These are phyloP conservation scores for Fistulina hepatica DNA, from an alignment of 1,284 basidiomycete species.

Conservation along the genomic window DNA sequence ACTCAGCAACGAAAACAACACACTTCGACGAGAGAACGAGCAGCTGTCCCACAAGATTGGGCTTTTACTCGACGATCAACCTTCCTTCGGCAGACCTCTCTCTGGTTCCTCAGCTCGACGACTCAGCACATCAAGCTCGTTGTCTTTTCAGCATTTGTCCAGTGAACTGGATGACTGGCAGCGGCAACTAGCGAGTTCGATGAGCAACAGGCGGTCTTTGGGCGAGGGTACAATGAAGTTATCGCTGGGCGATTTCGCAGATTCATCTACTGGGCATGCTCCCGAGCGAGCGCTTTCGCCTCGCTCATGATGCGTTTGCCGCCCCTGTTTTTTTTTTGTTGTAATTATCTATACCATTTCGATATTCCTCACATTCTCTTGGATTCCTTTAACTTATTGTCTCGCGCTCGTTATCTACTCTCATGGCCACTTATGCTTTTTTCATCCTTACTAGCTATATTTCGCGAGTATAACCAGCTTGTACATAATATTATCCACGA, in stretches of 20 bases:
- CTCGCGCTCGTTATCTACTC: too few relatives aligned
- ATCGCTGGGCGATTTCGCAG: too few relatives aligned
- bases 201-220: slow-evolving; percentile 57
- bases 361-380: slow-evolving; percentile 37
- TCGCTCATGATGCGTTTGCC: slow-evolving; percentile 44
- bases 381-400: slow-evolving; percentile 32
- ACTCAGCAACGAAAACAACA: slow-evolving; percentile 66
- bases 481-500: slow-evolving; percentile 26
- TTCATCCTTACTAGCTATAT: slow-evolving; percentile 27
- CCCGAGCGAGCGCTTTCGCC: slow-evolving; percentile 52
- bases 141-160: slow-evolving; percentile 62
- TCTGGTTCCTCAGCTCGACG: slow-evolving; percentile 54
- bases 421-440: too few relatives aligned
- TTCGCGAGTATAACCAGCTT: slow-evolving; percentile 21
- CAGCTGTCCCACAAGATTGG: slow-evolving; percentile 79
- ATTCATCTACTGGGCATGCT: slow-evolving; percentile 42
- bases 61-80: slow-evolving; percentile 74
- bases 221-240: too few relatives aligned
- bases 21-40: slow-evolving; percentile 73
- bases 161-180: slow-evolving; percentile 78
- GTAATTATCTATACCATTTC: slow-evolving; percentile 40
- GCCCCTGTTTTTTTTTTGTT: slow-evolving; percentile 14
- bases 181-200: slow-evolving; percentile 64
- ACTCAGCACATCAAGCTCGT: slow-evolving; percentile 66
- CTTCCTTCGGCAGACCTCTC: slow-evolving; percentile 52